Conservation (phyloP, 164 flowering plant species). For the Macadamia tetraphylla region DNA sequence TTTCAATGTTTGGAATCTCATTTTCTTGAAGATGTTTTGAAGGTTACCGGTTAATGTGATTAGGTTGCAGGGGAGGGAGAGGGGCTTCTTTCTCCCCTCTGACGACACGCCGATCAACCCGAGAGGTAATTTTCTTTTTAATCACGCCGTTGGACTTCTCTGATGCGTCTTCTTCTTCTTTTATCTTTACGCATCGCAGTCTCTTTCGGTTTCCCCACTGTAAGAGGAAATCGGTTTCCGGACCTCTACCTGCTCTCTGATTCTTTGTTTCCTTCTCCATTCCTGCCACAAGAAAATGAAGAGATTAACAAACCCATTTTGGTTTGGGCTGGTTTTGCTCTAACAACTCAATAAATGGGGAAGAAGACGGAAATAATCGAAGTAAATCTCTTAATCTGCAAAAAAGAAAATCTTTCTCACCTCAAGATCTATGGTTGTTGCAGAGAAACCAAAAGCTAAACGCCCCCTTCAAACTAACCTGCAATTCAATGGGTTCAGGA, state of each 20-base stretch:
- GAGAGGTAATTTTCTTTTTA: conserved; percentile 30
- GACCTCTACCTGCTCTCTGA: conserved; percentile 18
- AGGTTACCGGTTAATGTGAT: conserved; percentile 9
- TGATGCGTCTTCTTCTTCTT: conserved; percentile 25
- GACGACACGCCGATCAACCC: conserved; percentile 28
- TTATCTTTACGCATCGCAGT: conserved; percentile 43
- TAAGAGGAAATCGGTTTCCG: conserved; percentile 46
- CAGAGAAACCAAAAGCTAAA: conserved; percentile 7
- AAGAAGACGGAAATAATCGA: background rate
- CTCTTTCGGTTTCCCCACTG: conserved; percentile 67
- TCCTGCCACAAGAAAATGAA: conserved; percentile 4
- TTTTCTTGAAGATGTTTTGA: background rate
- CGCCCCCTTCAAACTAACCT: conserved; percentile 9
- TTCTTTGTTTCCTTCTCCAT: conserved; percentile 32
- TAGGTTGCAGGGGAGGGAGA: conserved; percentile 16
- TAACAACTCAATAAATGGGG: background rate
- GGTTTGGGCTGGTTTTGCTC: background rate
- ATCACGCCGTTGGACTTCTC: conserved; percentile 23
- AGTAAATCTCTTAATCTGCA: background rate
- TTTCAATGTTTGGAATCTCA: conserved; percentile 18
- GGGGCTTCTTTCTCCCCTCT: conserved; percentile 27
- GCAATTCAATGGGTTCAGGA: conserved; percentile 6
- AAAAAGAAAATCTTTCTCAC: conserved; percentile 6
- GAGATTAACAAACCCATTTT: background rate
- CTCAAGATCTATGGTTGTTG: conserved; percentile 21